A percentile compares a stretch with the other conserved stretches of the same genome.
These are phyloP conservation scores for Botrytis elliptica DNA, from an alignment of 2,329 filamentous ascomycete genomes.

Conservation along the genomic window DNA sequence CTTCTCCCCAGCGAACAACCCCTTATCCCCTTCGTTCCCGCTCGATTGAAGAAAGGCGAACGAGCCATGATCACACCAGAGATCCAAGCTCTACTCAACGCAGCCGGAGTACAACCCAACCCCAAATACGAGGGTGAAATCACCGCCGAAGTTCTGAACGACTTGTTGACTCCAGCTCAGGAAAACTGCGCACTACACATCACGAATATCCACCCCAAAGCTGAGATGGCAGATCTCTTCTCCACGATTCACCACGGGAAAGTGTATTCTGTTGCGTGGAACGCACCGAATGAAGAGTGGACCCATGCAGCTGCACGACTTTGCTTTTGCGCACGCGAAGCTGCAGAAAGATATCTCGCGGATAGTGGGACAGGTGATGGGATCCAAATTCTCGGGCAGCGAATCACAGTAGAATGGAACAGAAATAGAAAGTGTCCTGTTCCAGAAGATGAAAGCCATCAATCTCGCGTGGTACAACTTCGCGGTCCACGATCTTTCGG, in stretches of 20 bases:
- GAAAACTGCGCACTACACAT: conserved; percentile 13
- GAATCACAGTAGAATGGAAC: conserved; percentile 23
- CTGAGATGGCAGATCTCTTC: conserved; percentile 3
- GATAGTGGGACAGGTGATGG: conserved; percentile 8
- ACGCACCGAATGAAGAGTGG: background rate
- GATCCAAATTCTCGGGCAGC: conserved; percentile 19
- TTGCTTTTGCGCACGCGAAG: conserved; percentile 13
- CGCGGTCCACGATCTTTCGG: conserved; percentile 4
- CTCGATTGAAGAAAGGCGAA: background rate
- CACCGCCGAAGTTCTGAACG: background rate
- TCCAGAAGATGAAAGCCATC: background rate
- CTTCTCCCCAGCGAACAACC: conserved; percentile 3
- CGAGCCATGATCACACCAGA: background rate
- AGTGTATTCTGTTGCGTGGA: conserved; percentile 1
- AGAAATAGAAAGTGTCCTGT: conserved; percentile 19
- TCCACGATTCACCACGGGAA: conserved; percentile 3
- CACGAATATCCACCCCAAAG: conserved; percentile 5
- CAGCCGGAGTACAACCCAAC: background rate
- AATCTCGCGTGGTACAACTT: conserved; percentile 25
- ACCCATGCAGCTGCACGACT: background rate
- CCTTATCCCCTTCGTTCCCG: background rate
- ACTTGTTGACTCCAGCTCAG: background rate
- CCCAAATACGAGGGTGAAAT: conserved; percentile 18
- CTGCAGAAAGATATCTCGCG: conserved; percentile 1
- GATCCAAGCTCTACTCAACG: background rate